phyloP scores from a whole-genome alignment of 2,329 filamentous ascomycete genomes.

The Fusarium nematophilum region DNA sequence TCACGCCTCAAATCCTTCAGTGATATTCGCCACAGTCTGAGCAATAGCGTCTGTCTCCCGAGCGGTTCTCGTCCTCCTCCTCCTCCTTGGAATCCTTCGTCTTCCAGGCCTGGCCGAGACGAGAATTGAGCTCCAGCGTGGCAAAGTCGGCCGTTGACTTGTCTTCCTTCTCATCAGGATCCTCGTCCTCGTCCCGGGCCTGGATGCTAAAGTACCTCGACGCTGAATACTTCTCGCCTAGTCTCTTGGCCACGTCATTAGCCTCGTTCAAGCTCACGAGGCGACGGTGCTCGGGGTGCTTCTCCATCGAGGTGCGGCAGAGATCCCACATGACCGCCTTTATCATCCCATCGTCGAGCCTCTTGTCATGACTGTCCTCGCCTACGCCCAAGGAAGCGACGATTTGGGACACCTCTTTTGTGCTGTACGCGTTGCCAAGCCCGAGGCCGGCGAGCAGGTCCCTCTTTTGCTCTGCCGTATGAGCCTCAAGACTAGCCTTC shows the following conservation, averaged over 20 bases:
- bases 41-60: not conserved
- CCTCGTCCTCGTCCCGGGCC: constrained; percentile 37
- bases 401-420: constrained; percentile 41
- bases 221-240: constrained; percentile 61
- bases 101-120: constrained; percentile 34
- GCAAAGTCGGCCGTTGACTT: constrained; percentile 47
- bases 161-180: constrained; percentile 32
- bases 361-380: constrained; percentile 19
- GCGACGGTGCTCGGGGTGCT: constrained; percentile 54
- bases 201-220: constrained; percentile 53
- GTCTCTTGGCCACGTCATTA: constrained; percentile 67
- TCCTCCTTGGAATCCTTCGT: constrained; percentile 25
- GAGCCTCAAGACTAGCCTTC: constrained; percentile 18
- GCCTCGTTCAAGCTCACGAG: constrained; percentile 67
- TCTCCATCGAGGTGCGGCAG: constrained; percentile 47
- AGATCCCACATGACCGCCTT: constrained; percentile 49
- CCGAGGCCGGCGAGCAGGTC: constrained; percentile 39
- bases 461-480: constrained; percentile 32
- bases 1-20: not conserved
- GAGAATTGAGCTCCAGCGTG: constrained; percentile 33
- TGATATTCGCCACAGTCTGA: constrained; percentile 27
- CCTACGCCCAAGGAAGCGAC: constrained; percentile 42
- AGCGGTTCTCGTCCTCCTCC: constrained; percentile 9
- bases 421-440: constrained; percentile 46
- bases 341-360: constrained; percentile 7